Base-by-base conservation (phyloP, 2,329 filamentous ascomycete genomes). In the Aspergillus hortae region DNA sequence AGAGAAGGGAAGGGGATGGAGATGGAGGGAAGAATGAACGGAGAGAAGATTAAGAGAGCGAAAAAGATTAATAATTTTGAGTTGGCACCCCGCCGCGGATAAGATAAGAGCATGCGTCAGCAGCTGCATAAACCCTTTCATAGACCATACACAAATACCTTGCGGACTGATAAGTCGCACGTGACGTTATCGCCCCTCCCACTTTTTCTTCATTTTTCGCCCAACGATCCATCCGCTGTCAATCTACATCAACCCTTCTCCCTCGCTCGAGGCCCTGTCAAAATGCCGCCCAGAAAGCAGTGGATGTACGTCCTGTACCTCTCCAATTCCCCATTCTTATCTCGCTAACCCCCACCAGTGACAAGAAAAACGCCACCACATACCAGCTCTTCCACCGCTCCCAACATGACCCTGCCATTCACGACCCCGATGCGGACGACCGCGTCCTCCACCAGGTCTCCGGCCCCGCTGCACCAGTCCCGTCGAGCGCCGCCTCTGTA, bases 341-440 rank as follows among this genome's bases (percentile, higher is more conserved):
- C n/a, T 21, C 21, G 45, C 33, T 49, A 45, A 41, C 44, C 70
- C 3, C 63, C 57, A 54, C 48, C 67, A 86, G 84, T 62, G 83
- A 96, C 79, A 96, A 96, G 78, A 95, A 96, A 75, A 88, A 83
- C 55, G 92, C 94, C 63, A 88, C 89, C 70, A 94, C 92, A 75
- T 97, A 95, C 75, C 88, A 88, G 62, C 88, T 99, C 69, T 90
- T 97, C 64, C 90, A 96, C 76, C 90, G 94, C 67, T 90, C 92
- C 32, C 95, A 99, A 75, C 90, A 96, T 84, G 94, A 99, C 72
- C 94, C 95, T 44, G 84, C 92, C 64, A 96, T 99, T 70, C 88
- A 99, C 81, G 92, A 99, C 77, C 82, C 87, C 64, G 82, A 86
- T 65, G 92, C 90, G 49, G 89, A 92, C 45, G 87, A 90, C 61